phyloP scores from a whole-genome alignment of 495 filamentous ascomycete genomes.

The Penicillium robsamsonii region DNA sequence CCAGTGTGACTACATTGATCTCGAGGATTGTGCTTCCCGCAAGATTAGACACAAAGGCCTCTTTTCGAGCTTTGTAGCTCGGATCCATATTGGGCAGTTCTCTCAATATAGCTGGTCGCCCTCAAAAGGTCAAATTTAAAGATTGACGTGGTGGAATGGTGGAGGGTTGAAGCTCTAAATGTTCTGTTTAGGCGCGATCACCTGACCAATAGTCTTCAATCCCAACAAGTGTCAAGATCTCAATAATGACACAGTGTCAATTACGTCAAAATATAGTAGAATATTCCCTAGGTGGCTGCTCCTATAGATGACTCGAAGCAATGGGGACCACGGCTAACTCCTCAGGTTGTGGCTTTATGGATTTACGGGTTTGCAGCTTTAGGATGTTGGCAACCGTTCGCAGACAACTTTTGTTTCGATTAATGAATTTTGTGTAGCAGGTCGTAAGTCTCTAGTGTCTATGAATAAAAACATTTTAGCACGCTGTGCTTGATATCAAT shows the following conservation, averaged over 20 bases:
- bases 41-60: conserved; percentile 91
- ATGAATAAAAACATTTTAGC: neutral
- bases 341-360: neutral
- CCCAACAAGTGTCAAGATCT: conserved; percentile 13
- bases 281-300: neutral
- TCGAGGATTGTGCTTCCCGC: conserved; percentile 80
- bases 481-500: neutral
- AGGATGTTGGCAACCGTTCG: neutral
- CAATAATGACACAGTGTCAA: conserved; percentile 11
- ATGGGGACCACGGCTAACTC: neutral
- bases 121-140: neutral
- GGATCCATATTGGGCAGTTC: conserved; percentile 45
- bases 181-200: conserved; percentile 4
- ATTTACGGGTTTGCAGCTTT: neutral
- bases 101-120: conserved; percentile 1
- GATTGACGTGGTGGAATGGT: conserved; percentile 3
- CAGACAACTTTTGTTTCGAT: neutral
- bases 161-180: conserved; percentile 7
- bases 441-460: conserved; percentile 8
- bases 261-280: neutral
- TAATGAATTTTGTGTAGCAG: conserved; percentile 1
- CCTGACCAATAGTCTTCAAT: conserved; percentile 4
- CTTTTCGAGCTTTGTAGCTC: conserved; percentile 85
- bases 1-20: conserved; percentile 79
- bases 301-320: neutral